Base-by-base conservation (phyloP, 2,329 filamentous ascomycete species). In the Hypoxylon sp. region DNA sequence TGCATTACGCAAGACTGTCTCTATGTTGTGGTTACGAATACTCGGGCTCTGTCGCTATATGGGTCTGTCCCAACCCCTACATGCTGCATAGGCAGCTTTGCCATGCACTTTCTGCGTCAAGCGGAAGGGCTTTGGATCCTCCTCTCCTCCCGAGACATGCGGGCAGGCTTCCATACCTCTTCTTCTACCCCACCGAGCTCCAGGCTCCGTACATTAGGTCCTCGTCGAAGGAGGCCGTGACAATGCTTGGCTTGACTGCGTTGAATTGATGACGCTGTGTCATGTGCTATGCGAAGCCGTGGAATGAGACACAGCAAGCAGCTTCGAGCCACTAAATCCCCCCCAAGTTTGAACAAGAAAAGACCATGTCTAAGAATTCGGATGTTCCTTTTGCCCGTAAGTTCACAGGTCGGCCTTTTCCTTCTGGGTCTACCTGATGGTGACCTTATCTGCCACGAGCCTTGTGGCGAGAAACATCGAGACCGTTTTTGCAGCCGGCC, bases 71-170 rank as follows among this genome's bases (percentile, higher is more conserved):
- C 43, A 34, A 46, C 36, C 42, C 25, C 29, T 44, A 30, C 42
- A 34, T 44, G 23, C 37, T 36, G 48, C 41, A 43, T 36, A 15
- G 30, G 51, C 30, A 40, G 16, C 29, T 37, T 46, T 40, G 21
- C 47, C 51, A 60, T 60, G 47, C 53, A 43, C 41, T 34, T 27
- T 31, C 36, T 56, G 32, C 34, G 32, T 59, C 43, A 32, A 55
- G 48, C 38, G 53, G 36, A 47, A 48, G 51, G 31, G 48, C 52
- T 47, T 47, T 31, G 56, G 49, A 38, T 26, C 44, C 43, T 31
- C 25, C 36, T n/a, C n/a, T n/a, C n/a, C 37, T 49, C 49, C 57
- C 52, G 45, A 55, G 57, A 60, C 54, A 50, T 49, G 29, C 38
- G 57, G 26, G 37, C 34, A 36, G 40, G 49, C 38, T 51, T 46